Evolutionary conservation across 768 basidiomycete genomes (phyloP).

Genomic region (Tylopilus balloui): DNA sequence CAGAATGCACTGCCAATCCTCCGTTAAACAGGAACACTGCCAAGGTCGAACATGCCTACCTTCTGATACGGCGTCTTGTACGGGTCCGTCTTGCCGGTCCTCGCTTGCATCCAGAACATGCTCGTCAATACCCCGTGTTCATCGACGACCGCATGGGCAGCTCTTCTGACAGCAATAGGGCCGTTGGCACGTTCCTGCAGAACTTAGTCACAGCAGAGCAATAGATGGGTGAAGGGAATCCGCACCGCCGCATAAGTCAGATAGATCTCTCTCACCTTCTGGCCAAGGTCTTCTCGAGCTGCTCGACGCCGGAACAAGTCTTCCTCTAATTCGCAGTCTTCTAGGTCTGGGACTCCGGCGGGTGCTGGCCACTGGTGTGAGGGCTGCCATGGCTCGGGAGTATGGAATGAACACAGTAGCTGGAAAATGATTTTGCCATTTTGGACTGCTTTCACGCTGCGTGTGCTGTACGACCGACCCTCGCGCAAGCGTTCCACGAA

Average conservation of each 20-base stretch:
- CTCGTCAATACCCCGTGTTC: constrained; percentile 47
- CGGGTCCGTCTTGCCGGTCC: constrained; percentile 47
- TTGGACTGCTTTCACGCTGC: constrained; percentile 56
- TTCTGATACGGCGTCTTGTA: constrained; percentile 76
- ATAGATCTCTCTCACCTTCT: constrained; percentile 31
- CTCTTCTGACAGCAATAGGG: constrained; percentile 63
- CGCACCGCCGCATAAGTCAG: constrained; percentile 28
- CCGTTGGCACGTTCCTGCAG: constrained; percentile 60
- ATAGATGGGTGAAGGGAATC: constrained; percentile 14
- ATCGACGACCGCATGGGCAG: constrained; percentile 38
- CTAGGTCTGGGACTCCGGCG: constrained; percentile 45
- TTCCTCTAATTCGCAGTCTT: constrained; percentile 61
- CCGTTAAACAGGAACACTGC: constrained; percentile 1
- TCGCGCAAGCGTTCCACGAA: constrained; percentile 72
- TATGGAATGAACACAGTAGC: constrained; percentile 79
- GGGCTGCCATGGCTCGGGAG: constrained; percentile 73
- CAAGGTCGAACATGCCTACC: constrained; percentile 32
- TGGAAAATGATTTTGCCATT: constrained; percentile 52
- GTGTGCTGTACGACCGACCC: constrained; percentile 70
- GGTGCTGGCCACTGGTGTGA: constrained; percentile 68
- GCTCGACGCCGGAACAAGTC: constrained; percentile 30
- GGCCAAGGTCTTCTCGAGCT: constrained; percentile 30
- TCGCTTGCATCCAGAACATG: constrained; percentile 81
- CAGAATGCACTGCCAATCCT: constrained; percentile 59
- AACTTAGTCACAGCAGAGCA: constrained; percentile 18